phyloP scores from a whole-genome alignment of 192 early-diverging fungal species.

The Mortierella alpina region DNA sequence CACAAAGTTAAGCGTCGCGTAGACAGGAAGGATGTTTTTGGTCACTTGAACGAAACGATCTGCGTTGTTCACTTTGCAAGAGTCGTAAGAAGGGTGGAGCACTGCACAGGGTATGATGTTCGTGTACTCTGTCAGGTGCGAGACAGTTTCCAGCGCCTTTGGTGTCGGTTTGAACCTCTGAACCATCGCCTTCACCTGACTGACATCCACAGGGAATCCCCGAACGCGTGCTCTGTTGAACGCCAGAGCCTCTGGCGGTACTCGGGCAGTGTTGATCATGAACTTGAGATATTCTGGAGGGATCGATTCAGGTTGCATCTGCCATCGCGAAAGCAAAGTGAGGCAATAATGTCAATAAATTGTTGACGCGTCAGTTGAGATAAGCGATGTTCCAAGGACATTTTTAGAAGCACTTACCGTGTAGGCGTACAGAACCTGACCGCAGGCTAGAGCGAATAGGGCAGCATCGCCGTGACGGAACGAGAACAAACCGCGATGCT shows the following conservation, averaged over 20 bases:
- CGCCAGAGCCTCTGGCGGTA: constrained; percentile 63
- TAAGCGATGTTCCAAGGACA: background rate
- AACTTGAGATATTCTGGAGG: constrained; percentile 68
- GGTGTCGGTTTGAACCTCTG: constrained; percentile 54
- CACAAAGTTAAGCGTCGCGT: constrained; percentile 80
- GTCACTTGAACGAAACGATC: constrained; percentile 66
- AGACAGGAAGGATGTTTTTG: constrained; percentile 67
- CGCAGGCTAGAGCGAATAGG: constrained; percentile 64
- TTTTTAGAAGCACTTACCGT: constrained; percentile 57
- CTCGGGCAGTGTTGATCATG: constrained; percentile 74
- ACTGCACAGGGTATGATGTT: constrained; percentile 66
- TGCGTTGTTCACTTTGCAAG: constrained; percentile 55
- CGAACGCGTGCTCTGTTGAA: constrained; percentile 67
- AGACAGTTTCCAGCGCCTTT: constrained; percentile 50
- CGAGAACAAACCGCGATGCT: constrained; percentile 62
- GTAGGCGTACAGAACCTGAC: constrained; percentile 68
- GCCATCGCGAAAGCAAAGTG: background rate
- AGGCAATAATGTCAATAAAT: constrained; percentile 3
- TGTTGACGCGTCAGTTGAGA: background rate
- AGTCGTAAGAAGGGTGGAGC: constrained; percentile 66
- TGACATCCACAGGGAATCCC: constrained; percentile 53
- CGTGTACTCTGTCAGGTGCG: constrained; percentile 53
- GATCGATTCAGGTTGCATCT: constrained; percentile 69
- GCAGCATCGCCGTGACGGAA: constrained; percentile 67
- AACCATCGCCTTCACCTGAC: constrained; percentile 41